Evolutionary conservation across 768 basidiomycete species (phyloP).

Genomic region (Mycena indigotica): DNA sequence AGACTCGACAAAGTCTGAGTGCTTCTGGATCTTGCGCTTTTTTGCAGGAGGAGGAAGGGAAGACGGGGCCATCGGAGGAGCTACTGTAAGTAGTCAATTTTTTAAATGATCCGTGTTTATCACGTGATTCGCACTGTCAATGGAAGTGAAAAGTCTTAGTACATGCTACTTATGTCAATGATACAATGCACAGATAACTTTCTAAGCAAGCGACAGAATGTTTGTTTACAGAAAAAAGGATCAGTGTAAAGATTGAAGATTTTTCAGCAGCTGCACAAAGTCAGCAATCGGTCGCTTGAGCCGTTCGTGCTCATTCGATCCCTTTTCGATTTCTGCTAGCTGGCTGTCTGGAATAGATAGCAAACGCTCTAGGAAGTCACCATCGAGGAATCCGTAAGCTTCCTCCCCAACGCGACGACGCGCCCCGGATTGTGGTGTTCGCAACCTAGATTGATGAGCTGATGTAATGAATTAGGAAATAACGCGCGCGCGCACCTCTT

Average conservation of each 20-base stretch:
- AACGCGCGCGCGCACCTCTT: constrained; percentile 50
- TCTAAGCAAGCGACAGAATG: no score
- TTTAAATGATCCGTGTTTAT: no score
- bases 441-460: constrained; percentile 49
- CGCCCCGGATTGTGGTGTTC: constrained; percentile 61
- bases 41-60: constrained; percentile 57
- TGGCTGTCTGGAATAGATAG: constrained; percentile 45
- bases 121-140: no score
- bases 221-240: no score
- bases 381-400: constrained; percentile 80
- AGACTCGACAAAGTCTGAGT: constrained; percentile 26
- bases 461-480: not conserved
- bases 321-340: constrained; percentile 56
- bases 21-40: constrained; percentile 47
- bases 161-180: no score
- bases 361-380: constrained; percentile 79
- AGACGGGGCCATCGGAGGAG: no score
- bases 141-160: no score
- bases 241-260: constrained; percentile 46
- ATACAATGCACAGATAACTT: not conserved
- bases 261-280: constrained; percentile 42
- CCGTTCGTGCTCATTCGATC: constrained; percentile 60
- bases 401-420: constrained; percentile 61
- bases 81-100: no score
- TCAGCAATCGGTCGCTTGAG: constrained; percentile 50